Evolutionary conservation across 768 basidiomycete species (phyloP), one percentile per base, ranked within the genome.

Genomic region (Rhodotorula graminis): DNA sequence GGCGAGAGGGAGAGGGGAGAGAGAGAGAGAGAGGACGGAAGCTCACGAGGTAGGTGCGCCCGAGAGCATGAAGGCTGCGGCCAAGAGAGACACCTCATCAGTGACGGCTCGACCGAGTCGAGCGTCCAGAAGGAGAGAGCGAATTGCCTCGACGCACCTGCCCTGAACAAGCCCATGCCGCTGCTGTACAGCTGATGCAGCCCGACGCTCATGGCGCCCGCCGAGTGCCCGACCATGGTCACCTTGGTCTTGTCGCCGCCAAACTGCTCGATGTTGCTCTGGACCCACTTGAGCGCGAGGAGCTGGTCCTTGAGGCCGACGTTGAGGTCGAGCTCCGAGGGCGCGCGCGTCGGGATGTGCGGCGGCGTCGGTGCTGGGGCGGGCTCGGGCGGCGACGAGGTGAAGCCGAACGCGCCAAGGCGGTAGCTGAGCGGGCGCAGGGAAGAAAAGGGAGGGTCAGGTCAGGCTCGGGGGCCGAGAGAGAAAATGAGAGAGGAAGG

Each of bases 301-400:
- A 83, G 80, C 60, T 85, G 82, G 77, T 86, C 85, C 27, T 82
- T 83, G 53, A 85, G 73, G 0, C 84, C 85, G 69, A 82, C 84
- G 77, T 85, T 85, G 27, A 84, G 83, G 67, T 83, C 84, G 55
- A 75, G 74, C 14, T 75, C 74, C 27, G 33, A 18, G 2, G 74
- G 60, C 1, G 70, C 59, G 8, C 37, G 55, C 4, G 47, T 40
- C 14, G 74, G 74, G 27, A 75, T 67, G 61, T 75, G 74, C 14
- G 70, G 67, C 33, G 70, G 23, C 9, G 31, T 49, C 1, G 74
- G 74, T 2, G 56, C 47, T 5, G 60, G 33, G 11, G 40, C 67
- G 11, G 70, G 74, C 5, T 52, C 61, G 14, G 74, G 74, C 1
- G 74, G 70, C 0, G 74, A 69, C 19, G 74, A 67, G 49, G 69